Conservation (phyloP, 176 grass and related monocot genomes). For the Hsuehochloa calcarea region DNA sequence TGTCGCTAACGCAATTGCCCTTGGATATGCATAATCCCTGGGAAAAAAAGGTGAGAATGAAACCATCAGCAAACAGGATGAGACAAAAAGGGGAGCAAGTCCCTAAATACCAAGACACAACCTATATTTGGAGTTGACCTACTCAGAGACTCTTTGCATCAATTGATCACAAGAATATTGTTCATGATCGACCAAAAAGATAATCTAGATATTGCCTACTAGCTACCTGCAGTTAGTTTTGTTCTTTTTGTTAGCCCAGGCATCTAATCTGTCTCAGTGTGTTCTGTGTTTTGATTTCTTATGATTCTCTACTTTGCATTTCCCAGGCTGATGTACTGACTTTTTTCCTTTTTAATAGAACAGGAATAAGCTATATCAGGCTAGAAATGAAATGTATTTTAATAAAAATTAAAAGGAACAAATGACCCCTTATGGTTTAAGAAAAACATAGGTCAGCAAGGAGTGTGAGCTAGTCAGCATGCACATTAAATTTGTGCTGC, state of each 20-base stretch:
- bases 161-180: neutral
- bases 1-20: conserved; percentile 65
- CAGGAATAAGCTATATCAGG: neutral
- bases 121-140: neutral
- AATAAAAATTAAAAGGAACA: neutral
- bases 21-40: conserved; percentile 84
- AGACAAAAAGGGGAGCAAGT: neutral
- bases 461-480: neutral
- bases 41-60: neutral
- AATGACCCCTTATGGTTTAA: neutral
- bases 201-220: neutral
- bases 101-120: neutral
- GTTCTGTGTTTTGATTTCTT: neutral
- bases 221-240: neutral
- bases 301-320: neutral
- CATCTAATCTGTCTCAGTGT: neutral
- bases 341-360: neutral
- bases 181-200: conserved; percentile 3
- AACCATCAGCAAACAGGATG: neutral
- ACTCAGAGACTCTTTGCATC: neutral
- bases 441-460: neutral
- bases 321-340: neutral
- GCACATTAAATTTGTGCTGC: neutral
- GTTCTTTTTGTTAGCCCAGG: neutral
- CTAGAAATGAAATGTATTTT: neutral